These are phyloP conservation scores for Jaltomata sinuosa DNA, from an alignment of 257 asterid species.

Conservation along the genomic window DNA sequence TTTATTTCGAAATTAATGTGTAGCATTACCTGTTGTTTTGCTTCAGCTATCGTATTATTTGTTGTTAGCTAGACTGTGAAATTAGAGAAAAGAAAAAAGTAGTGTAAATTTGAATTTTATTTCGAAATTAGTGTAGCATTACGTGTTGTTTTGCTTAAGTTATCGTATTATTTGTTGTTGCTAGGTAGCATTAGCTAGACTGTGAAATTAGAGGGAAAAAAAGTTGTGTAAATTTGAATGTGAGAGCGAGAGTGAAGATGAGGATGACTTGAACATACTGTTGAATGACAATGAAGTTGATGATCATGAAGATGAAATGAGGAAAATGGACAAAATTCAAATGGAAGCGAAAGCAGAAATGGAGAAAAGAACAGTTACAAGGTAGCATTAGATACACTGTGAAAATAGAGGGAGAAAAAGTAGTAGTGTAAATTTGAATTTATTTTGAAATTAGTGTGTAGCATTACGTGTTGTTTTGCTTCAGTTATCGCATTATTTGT, in stretches of 20 bases:
- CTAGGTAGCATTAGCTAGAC: too few relatives aligned
- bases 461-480: too few relatives aligned
- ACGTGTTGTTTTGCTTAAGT: too few relatives aligned
- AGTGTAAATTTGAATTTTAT: not conserved
- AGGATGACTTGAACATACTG: slow-evolving; percentile 28
- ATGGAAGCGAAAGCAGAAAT: not conserved
- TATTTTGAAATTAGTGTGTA: not conserved
- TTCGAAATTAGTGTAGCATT: not conserved
- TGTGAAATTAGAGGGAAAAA: too few relatives aligned
- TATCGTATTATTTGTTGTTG: too few relatives aligned
- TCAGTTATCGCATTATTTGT: too few relatives aligned
- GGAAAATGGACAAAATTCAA: not conserved
- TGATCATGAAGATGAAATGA: not conserved
- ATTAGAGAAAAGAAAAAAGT: not conserved
- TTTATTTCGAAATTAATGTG: not conserved
- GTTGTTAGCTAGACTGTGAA: not conserved
- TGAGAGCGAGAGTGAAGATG: too few relatives aligned
- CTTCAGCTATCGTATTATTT: too few relatives aligned
- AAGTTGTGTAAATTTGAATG: too few relatives aligned
- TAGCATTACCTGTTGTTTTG: too few relatives aligned
- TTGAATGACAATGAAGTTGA: slow-evolving; percentile 19
- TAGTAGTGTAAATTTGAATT: not conserved
- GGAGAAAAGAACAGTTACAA: slow-evolving; percentile 5
- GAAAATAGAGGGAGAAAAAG: not conserved
- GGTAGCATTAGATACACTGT: not conserved